These are phyloP conservation scores for Nothomitra cinnamomea DNA, from an alignment of 2,329 filamentous ascomycete genomes.

Conservation along the genomic window DNA sequence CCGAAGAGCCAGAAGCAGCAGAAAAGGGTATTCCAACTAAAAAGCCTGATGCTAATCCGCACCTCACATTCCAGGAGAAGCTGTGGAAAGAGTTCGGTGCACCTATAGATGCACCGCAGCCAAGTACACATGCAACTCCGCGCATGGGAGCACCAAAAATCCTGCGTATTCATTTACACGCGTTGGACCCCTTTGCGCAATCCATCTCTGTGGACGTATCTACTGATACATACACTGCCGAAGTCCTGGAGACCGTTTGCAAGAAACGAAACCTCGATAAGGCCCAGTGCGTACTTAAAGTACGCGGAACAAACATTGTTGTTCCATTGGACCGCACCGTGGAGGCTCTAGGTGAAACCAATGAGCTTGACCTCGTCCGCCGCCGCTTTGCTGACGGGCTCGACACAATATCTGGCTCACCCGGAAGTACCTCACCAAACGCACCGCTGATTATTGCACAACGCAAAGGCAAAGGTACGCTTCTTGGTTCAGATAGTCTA, in stretches of 20 bases:
- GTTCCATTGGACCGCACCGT: constrained; percentile 64
- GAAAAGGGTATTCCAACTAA: constrained; percentile 7
- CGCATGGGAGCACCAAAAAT: constrained; percentile 55
- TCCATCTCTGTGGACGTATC: constrained; percentile 60
- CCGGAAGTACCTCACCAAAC: constrained; percentile 53
- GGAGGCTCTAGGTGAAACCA: constrained; percentile 57
- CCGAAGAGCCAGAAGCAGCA: background rate
- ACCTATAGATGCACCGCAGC: constrained; percentile 10
- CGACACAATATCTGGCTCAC: constrained; percentile 44
- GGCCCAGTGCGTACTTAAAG: constrained; percentile 60
- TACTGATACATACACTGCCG: constrained; percentile 67
- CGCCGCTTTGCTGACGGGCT: constrained; percentile 60
- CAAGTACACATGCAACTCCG: constrained; percentile 28
- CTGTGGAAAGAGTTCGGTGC: constrained; percentile 14
- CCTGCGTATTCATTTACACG: constrained; percentile 54
- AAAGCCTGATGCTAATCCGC: background rate
- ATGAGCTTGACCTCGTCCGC: constrained; percentile 58
- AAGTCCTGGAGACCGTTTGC: constrained; percentile 64
- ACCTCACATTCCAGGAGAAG: background rate
- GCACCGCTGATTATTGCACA: constrained; percentile 32
- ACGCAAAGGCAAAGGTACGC: constrained; percentile 1
- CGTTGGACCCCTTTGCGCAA: constrained; percentile 50
- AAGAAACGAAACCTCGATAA: constrained; percentile 65
- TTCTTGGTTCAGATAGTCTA: constrained; percentile 4
- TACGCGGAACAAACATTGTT: constrained; percentile 56